These are phyloP conservation scores for Curvularia eragrostidis DNA, from an alignment of 2,329 filamentous ascomycete genomes.

Conservation along the genomic window DNA sequence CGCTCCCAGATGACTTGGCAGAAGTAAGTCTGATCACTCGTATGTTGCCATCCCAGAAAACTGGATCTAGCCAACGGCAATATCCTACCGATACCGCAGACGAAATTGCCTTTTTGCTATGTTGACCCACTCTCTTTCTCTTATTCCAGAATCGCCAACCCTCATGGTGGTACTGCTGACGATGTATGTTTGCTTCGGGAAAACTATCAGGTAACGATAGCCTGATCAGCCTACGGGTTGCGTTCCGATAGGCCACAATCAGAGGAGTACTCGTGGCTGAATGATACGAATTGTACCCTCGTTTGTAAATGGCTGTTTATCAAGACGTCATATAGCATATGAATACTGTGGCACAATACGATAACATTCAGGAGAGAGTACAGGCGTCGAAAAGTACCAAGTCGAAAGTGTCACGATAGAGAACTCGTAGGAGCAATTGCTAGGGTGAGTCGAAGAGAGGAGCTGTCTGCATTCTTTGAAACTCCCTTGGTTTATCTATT, in stretches of 20 bases:
- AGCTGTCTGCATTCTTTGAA: too few species aligned
- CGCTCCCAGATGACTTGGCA: conserved; percentile 11
- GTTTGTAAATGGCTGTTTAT: neutral
- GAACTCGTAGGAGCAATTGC: too few species aligned
- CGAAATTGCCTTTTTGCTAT: neutral
- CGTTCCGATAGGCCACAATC: neutral
- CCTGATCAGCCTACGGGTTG: neutral
- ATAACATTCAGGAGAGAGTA: neutral
- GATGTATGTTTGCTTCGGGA: conserved; percentile 5
- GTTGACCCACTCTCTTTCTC: neutral
- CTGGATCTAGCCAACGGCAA: neutral
- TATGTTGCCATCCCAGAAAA: neutral
- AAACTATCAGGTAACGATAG: neutral
- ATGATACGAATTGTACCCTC: too few species aligned
- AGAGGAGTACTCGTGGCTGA: neutral
- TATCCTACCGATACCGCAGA: neutral
- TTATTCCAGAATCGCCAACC: neutral
- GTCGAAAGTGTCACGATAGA: too few species aligned
- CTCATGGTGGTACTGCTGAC: neutral
- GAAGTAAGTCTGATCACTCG: conserved; percentile 6
- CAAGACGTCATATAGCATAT: too few species aligned
- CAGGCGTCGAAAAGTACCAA: too few species aligned
- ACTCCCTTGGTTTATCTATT: too few species aligned
- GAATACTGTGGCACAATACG: neutral
- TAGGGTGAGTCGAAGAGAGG: too few species aligned